These are phyloP conservation scores for Lobulomyces angularis DNA, from an alignment of 192 early-diverging fungal species.

Conservation along the genomic window DNA sequence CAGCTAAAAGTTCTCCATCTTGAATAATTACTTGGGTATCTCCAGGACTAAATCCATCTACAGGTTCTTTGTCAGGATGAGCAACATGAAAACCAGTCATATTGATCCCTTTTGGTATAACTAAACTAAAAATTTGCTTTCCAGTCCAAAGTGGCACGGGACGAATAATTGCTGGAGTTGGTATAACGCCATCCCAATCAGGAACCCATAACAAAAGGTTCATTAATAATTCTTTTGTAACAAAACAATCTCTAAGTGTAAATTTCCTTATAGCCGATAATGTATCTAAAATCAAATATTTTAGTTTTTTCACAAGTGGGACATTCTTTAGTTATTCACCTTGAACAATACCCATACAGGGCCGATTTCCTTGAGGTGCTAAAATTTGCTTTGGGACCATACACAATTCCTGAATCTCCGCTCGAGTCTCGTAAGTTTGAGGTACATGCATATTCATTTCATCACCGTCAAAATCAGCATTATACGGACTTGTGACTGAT, in stretches of 20 bases:
- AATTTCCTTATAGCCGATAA: constrained; percentile 92
- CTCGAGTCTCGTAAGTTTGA: constrained; percentile 89
- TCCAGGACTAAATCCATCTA: constrained; percentile 70
- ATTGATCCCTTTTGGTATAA: constrained; percentile 91
- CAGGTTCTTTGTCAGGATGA: constrained; percentile 67
- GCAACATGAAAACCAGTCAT: constrained; percentile 61
- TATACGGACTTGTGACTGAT: constrained; percentile 91
- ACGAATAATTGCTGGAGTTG: constrained; percentile 86
- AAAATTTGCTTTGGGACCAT: constrained; percentile 97
- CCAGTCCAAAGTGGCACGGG: constrained; percentile 96
- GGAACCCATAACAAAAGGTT: constrained; percentile 91
- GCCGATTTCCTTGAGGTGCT: constrained; percentile 92
- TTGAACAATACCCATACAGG: constrained; percentile 99
- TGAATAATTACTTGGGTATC: constrained; percentile 84
- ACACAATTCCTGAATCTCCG: constrained; percentile 90
- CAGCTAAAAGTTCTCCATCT: constrained; percentile 82
- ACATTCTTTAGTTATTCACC: too few species aligned
- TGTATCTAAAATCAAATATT: too few species aligned
- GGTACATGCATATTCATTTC: constrained; percentile 99
- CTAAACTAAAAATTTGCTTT: constrained; percentile 88
- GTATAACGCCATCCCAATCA: constrained; percentile 88
- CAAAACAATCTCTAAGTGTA: constrained; percentile 83
- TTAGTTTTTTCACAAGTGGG: too few species aligned
- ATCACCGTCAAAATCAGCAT: constrained; percentile 99
- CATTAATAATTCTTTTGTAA: constrained; percentile 84